Evolutionary conservation across 78 protist species (phyloP), one percentile per base, ranked within the genome.

Genomic region (Polysphondylium violaceum): DNA sequence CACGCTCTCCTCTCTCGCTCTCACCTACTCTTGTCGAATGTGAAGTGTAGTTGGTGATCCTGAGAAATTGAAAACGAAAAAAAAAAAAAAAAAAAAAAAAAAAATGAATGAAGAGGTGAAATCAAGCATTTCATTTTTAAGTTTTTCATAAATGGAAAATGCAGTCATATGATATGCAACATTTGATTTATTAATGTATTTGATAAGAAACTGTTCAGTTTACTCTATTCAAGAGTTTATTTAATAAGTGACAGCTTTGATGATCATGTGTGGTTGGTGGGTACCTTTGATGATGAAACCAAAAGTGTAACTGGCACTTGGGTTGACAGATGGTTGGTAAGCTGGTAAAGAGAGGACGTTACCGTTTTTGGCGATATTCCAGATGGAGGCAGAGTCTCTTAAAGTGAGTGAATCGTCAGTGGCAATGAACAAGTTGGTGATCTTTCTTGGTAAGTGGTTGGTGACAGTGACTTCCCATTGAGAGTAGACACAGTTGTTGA

Each of bases 331-430:
- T 61, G 25, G 72, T 53, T 53, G 67, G 12, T 36, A 16, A 11
- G 11, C 44, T 36, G 79, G 79, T 27, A 73, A 35, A 8, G 19
- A 14, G 12, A 55, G 11, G 2, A 60, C 5, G 23, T 73, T 65
- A 16, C 65, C 67, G 36, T 73, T 73, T 64, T 55, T 61, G 4
- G 43, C 36, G 51, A 76, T 40, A 44, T 76, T 76, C 87, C 87
- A 76, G 33, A 76, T 41, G 29, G 74, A 47, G 31, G 29, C 47
- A 11, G 27, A 3, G n/a, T 76, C 87, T 27, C 50, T 60, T 27
- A 61, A n/a, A 21, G 21, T 21, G 2, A 38, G 47, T 6, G 87
- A 47, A 43, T 25, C 19, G 63, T 76, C 87, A 61, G 87, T 76
- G 11, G 40, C 43, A 38, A 60, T 77, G 11, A 19, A 31, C 31